Percentiles rank a stretch among this genome's conserved stretches.
Conservation (phyloP, 768 basidiomycete species). For the Rhodotorula paludigena region DNA sequence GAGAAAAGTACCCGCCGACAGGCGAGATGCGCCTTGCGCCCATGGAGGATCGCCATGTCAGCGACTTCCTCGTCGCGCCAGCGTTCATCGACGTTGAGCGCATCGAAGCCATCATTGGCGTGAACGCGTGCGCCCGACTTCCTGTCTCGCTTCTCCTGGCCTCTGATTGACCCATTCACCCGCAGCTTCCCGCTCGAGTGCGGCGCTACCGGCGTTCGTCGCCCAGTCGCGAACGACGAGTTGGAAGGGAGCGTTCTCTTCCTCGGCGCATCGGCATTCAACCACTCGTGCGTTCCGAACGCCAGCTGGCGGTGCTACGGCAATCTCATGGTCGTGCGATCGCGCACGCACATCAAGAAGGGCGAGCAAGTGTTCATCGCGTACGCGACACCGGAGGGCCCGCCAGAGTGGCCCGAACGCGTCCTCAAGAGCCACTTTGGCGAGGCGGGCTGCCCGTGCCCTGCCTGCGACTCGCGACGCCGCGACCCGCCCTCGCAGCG, state of each 20-base stretch:
- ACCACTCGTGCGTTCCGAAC: conserved; percentile 47
- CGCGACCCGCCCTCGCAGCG: background rate
- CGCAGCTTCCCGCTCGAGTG: background rate
- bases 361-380: conserved; percentile 45
- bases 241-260: conserved; percentile 35
- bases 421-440: no score
- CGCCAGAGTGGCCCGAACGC: no score
- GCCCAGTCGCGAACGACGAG: background rate
- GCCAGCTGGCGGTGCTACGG: conserved; percentile 42
- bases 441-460: background rate
- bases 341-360: conserved; percentile 32
- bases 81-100: conserved; percentile 42
- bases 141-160: background rate
- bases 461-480: background rate
- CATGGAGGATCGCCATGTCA: background rate
- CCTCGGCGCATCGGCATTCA: conserved; percentile 46
- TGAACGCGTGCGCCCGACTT: conserved; percentile 40
- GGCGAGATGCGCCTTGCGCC: background rate
- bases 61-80: background rate
- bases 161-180: accelerated
- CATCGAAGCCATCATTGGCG: conserved; percentile 42
- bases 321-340: conserved; percentile 47
- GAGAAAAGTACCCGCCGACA: background rate
- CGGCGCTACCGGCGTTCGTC: no score
- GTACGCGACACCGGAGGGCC: background rate